Evolutionary conservation across 495 filamentous ascomycete species (phyloP).

Genomic region (Lepraria neglecta): DNA sequence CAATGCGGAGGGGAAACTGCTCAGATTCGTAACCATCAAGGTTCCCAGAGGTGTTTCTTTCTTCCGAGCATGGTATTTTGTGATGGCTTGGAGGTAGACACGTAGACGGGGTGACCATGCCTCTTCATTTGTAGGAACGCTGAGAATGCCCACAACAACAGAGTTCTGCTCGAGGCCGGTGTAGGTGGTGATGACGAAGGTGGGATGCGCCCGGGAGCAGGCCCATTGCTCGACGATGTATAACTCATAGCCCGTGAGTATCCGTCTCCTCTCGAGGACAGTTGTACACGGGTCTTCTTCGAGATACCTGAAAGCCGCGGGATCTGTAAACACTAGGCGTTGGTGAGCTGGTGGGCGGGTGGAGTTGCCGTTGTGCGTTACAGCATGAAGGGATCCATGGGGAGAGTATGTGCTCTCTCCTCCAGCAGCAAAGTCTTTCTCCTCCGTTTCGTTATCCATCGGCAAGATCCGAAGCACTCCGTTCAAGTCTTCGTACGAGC

Average conservation of each 20-base stretch:
- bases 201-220: conserved; percentile 82
- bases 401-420: neutral
- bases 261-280: conserved; percentile 62
- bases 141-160: conserved; percentile 72
- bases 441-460: conserved; percentile 20
- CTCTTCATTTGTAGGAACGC: conserved; percentile 72
- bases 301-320: conserved; percentile 74
- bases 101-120: conserved; percentile 72
- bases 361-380: neutral
- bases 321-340: conserved; percentile 64
- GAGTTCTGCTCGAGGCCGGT: conserved; percentile 78
- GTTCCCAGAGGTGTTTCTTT: conserved; percentile 79
- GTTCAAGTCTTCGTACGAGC: neutral
- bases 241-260: conserved; percentile 78
- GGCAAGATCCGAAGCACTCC: neutral
- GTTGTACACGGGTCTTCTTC: conserved; percentile 76
- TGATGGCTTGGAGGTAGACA: conserved; percentile 80
- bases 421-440: conserved; percentile 15
- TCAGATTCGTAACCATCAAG: conserved; percentile 90
- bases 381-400: neutral
- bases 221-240: conserved; percentile 99
- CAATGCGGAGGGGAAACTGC: conserved; percentile 78
- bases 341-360: conserved; percentile 32
- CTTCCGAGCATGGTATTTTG: conserved; percentile 70
- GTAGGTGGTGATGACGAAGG: conserved; percentile 87